Evolutionary conservation across 495 filamentous ascomycete species (phyloP).

Genomic region (Polyplosphaeria fusca): DNA sequence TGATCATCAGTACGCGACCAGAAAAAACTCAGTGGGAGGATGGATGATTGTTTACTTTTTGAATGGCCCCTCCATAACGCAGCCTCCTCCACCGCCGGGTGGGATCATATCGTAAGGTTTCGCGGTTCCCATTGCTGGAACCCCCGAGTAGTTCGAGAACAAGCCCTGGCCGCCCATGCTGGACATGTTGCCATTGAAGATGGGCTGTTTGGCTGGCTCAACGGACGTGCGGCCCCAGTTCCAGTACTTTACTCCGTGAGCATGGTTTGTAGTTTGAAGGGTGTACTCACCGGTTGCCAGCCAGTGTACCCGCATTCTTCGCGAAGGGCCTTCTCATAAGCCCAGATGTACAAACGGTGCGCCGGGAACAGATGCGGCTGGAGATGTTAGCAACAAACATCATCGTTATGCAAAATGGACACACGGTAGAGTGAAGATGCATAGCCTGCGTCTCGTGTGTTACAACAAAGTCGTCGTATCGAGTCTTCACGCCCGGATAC

Average conservation of each 20-base stretch:
- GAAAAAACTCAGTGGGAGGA: too few relatives aligned
- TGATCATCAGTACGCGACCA: background rate
- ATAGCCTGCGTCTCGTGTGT: slow-evolving; percentile 25
- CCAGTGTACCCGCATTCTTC: slow-evolving; percentile 37
- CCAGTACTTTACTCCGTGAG: slow-evolving; percentile 51
- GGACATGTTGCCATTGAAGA: slow-evolving; percentile 63
- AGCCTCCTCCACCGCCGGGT: slow-evolving; percentile 61
- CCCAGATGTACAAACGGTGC: slow-evolving; percentile 28
- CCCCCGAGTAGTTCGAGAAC: slow-evolving; percentile 41
- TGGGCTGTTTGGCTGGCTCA: slow-evolving; percentile 47
- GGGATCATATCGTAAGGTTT: slow-evolving; percentile 39
- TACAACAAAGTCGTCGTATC: slow-evolving; percentile 30
- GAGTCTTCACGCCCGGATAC: slow-evolving; percentile 12
- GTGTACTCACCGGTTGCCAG: slow-evolving; percentile 30
- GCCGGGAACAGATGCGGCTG: slow-evolving; percentile 27
- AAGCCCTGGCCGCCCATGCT: slow-evolving; percentile 62
- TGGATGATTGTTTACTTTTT: slow-evolving; percentile 33
- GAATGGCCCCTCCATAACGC: slow-evolving; percentile 61
- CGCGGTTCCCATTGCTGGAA: slow-evolving; percentile 8
- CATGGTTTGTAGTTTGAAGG: background rate
- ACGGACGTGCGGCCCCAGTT: slow-evolving; percentile 57
- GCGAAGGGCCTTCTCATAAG: slow-evolving; percentile 33
- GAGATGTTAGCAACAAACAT: background rate
- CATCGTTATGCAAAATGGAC: background rate
- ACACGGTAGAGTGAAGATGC: slow-evolving; percentile 22